These are phyloP conservation scores for Cladophialophora immunda DNA, from an alignment of 2,329 filamentous ascomycete genomes.

Conservation along the genomic window DNA sequence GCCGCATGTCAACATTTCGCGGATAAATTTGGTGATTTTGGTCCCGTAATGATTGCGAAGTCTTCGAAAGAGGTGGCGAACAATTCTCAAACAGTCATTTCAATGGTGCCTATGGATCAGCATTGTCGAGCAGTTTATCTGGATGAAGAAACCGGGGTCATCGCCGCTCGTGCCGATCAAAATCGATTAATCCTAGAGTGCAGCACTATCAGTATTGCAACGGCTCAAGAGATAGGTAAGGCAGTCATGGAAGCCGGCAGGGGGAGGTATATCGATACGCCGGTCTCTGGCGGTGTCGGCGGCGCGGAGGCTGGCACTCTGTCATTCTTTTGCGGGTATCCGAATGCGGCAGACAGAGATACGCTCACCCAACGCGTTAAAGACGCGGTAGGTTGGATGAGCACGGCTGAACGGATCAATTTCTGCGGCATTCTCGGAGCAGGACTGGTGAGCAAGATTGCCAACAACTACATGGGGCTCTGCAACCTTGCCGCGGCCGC, in stretches of 20 bases:
- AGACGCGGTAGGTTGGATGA: slow-evolving; percentile 17
- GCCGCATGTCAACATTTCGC: slow-evolving; percentile 34
- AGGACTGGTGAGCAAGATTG: slow-evolving; percentile 23
- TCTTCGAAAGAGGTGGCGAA: slow-evolving; percentile 9
- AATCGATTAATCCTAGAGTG: slow-evolving; percentile 21
- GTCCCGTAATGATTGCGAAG: background rate
- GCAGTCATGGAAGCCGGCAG: background rate
- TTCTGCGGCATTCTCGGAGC: slow-evolving; percentile 19
- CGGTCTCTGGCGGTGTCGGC: slow-evolving; percentile 20
- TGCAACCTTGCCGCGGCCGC: slow-evolving; percentile 19
- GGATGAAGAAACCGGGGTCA: slow-evolving; percentile 3
- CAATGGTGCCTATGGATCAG: slow-evolving; percentile 13
- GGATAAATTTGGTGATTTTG: background rate
- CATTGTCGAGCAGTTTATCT: slow-evolving; percentile 20
- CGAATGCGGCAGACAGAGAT: background rate
- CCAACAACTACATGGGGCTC: slow-evolving; percentile 28
- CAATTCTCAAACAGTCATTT: slow-evolving; percentile 2
- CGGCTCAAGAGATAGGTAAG: slow-evolving; percentile 7
- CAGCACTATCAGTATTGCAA: slow-evolving; percentile 18
- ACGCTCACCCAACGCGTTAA: slow-evolving; percentile 7
- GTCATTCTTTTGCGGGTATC: slow-evolving; percentile 18
- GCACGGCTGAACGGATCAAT: background rate
- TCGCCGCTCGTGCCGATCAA: slow-evolving; percentile 5
- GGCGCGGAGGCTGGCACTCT: slow-evolving; percentile 21
- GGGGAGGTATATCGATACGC: slow-evolving; percentile 21